Base-by-base conservation (phyloP, 352 stramenopile genomes). In the Globisporangium nagaii region DNA sequence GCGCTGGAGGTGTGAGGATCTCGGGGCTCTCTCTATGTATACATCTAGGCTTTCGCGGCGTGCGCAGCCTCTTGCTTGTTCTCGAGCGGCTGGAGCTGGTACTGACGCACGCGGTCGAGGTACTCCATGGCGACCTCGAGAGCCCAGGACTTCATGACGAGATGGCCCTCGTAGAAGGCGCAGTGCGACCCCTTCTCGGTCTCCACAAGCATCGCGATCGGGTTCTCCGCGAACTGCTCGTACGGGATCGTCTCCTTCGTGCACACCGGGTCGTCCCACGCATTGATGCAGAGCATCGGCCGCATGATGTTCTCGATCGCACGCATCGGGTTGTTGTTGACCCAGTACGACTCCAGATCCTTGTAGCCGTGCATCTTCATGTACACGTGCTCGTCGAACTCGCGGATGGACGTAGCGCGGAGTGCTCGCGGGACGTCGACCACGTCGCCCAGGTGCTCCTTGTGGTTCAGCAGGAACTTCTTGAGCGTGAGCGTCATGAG, bases 301-400 rank as follows among this genome's bases (percentile, higher is more conserved):
- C 77, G 75, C 35, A 56, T 56, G 41, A 93, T 68, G 30, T 71
- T 79, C 25, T 71, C 43, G 19, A 86, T 59, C 10, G 75, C 58
- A 25, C 75, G 79, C 73, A 93, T 86, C 19, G 82, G 82, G 63
- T 93, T 84, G 68, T 93, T 93, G 20, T 77, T 37, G n/a, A 58
- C 44, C 82, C 82, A 93, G 60, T 90, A 93, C 17, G 62, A 45
- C 48, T 85, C 75, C 4, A 89, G 37, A 53, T 84, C 69, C 2
- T 58, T 53, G 53, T 88, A 90, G 5, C 79, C 82, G 60, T 93
- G 75, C 67, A 93, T 81, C 42, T 75, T 81, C 68, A 88, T 86
- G 73, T 80, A 93, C 53, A 93, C 79, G 39, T 75, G 82, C 46
- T 80, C 58, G 49, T 92, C 82, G 46, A 92, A 90, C 53, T 89